Conservation (phyloP, 2,329 filamentous ascomycete genomes). For the Corynespora cassiicola region DNA sequence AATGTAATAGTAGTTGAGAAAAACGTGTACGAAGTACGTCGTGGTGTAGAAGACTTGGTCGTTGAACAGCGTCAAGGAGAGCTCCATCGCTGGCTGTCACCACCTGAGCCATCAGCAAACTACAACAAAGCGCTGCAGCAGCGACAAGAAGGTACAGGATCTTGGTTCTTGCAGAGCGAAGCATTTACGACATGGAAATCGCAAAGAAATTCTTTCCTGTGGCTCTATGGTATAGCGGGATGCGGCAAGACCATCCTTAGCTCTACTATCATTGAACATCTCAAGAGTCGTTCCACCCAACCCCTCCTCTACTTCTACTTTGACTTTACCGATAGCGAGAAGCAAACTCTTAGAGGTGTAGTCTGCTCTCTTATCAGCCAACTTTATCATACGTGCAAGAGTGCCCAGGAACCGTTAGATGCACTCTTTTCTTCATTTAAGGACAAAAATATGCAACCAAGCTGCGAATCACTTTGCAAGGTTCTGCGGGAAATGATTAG, state of each 20-base stretch:
- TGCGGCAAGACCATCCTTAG: constrained; percentile 48
- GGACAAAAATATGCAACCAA: constrained; percentile 4
- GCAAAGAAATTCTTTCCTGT: constrained; percentile 31
- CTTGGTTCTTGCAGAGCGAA: constrained; percentile 37
- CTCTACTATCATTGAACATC: constrained; percentile 36
- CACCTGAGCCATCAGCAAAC: constrained; percentile 41
- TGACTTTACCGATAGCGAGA: constrained; percentile 24
- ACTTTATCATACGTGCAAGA: constrained; percentile 19
- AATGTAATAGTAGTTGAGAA: too few relatives aligned
- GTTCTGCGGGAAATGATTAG: constrained; percentile 6
- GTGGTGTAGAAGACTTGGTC: too few relatives aligned
- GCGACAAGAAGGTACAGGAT: constrained; percentile 30
- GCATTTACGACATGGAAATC: constrained; percentile 35
- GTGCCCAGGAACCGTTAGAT: constrained; percentile 1
- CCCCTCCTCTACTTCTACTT: constrained; percentile 44
- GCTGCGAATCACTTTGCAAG: constrained; percentile 1
- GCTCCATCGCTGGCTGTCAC: constrained; percentile 34
- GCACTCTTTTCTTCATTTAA: constrained; percentile 6
- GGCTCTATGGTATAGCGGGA: constrained; percentile 45
- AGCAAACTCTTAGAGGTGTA: constrained; percentile 35
- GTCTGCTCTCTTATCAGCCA: constrained; percentile 43
- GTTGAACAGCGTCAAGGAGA: too few relatives aligned
- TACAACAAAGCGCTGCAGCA: constrained; percentile 25
- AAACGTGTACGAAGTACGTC: too few relatives aligned
- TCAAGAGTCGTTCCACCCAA: constrained; percentile 3